Evolutionary conservation across 495 filamentous ascomycete genomes (phyloP).

Genomic region (Penicillium soppii): DNA sequence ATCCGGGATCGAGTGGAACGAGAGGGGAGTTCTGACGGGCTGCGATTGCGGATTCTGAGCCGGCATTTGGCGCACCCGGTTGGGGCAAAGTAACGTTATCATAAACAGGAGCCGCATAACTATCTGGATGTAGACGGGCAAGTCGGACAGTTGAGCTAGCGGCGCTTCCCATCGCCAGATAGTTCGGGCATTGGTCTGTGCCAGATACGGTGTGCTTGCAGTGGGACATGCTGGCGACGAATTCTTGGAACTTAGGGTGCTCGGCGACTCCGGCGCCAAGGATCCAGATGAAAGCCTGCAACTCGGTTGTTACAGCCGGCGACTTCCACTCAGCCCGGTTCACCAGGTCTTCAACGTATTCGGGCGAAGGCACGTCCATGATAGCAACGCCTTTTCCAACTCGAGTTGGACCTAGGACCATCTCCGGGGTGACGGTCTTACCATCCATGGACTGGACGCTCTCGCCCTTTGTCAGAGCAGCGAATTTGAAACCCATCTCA

Average conservation of each 20-base stretch:
- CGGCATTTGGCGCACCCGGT: slow-evolving; percentile 12
- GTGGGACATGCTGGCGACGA: slow-evolving; percentile 60
- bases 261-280: slow-evolving; percentile 65
- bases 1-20: slow-evolving; percentile 45
- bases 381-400: slow-evolving; percentile 70
- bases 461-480: slow-evolving; percentile 52
- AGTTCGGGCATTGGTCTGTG: slow-evolving; percentile 68
- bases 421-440: slow-evolving; percentile 59
- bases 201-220: slow-evolving; percentile 77
- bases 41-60: slow-evolving; percentile 10
- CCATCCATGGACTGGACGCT: slow-evolving; percentile 55
- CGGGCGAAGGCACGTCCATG: slow-evolving; percentile 67
- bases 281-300: slow-evolving; percentile 78
- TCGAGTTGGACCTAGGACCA: slow-evolving; percentile 59
- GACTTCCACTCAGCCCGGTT: slow-evolving; percentile 71
- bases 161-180: slow-evolving; percentile 62
- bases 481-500: slow-evolving; percentile 48
- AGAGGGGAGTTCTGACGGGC: slow-evolving; percentile 21
- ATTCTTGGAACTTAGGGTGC: slow-evolving; percentile 60
- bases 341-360: slow-evolving; percentile 68
- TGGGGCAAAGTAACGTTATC: slow-evolving; percentile 50
- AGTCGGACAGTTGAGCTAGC: slow-evolving; percentile 63
- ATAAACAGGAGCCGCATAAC: slow-evolving; percentile 64
- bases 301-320: slow-evolving; percentile 58
- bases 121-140: slow-evolving; percentile 64